Evolutionary conservation across 257 asterid species (phyloP).

Genomic region (Salvia rosmarinus): DNA sequence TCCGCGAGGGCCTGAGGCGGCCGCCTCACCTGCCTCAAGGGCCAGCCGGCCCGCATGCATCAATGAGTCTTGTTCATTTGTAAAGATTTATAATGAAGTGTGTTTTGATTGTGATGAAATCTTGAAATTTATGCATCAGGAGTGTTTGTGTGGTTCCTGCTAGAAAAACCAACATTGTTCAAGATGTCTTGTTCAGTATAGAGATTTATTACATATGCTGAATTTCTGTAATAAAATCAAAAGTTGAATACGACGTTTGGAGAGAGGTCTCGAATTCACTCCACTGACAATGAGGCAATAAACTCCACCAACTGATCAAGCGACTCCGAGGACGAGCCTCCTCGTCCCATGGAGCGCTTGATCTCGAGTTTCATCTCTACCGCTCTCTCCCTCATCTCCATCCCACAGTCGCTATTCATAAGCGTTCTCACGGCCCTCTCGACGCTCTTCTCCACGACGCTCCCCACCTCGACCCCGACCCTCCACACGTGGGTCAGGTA

Average conservation of each 20-base stretch:
- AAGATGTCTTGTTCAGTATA: too few species aligned
- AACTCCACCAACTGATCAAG: slow-evolving; percentile 42
- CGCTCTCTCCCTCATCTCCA: slow-evolving; percentile 39
- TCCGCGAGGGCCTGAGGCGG: too few species aligned
- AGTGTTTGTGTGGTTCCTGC: too few species aligned
- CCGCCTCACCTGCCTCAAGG: too few species aligned
- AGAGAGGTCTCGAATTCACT: not conserved
- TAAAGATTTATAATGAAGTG: too few species aligned
- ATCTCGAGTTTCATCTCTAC: slow-evolving; percentile 27
- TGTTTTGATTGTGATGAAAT: too few species aligned
- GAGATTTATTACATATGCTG: too few species aligned
- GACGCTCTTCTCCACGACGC: slow-evolving; percentile 17
- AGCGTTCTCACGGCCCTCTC: slow-evolving; percentile 39
- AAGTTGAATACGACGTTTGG: not conserved
- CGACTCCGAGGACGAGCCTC: slow-evolving; percentile 43
- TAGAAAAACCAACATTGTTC: too few species aligned
- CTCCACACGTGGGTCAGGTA: slow-evolving; percentile 41
- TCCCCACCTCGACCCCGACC: slow-evolving; percentile 45
- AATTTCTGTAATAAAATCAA: not conserved
- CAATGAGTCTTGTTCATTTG: too few species aligned
- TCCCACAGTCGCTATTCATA: slow-evolving; percentile 45
- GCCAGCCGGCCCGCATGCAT: too few species aligned
- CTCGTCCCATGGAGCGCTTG: not conserved
- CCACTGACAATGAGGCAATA: slow-evolving; percentile 22
- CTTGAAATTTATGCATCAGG: too few species aligned